Evolutionary conservation across 1,284 basidiomycete species (phyloP), one percentile per base, ranked within the genome.

Genomic region (Stereum hirsutum): DNA sequence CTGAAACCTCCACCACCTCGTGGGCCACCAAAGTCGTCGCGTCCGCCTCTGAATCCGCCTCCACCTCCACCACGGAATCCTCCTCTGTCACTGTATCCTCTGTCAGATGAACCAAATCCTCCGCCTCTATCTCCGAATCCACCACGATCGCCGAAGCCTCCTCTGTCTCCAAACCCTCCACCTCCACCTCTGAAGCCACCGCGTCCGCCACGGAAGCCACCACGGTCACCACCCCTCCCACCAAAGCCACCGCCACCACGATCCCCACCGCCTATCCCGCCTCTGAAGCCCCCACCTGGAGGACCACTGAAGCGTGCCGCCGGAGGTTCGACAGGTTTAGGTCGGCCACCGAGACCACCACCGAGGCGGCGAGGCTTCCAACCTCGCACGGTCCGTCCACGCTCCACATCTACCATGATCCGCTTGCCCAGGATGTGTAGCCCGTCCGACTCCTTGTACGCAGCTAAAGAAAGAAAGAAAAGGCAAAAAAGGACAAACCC

Each of bases 391-490:
- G 96, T 99, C 40, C 95, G 81, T 6, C 96, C 96, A 35, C 96
- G 83, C 65, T 99, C 96, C 42, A 99, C 95, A 59, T 99, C 96
- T 41, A 99, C 95, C 33, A 98, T 72, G 48, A 98, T 92, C 49
- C 89, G 75, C 59, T 96, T 93, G 55, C 91, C 91, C 72, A 92
- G 87, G 54, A 99, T 92, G 49, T 91, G 88, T 38, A 99, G 75
- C 12, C 94, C 91, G 57, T 99, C 95, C n/a, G 94, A 96, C 60
- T 99, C 95, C 68, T 98, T 99, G 75, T 98, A 99, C 8, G 95
- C 96, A 49, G 93, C 95, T 95, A 53, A 43, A n/a, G n/a, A n/a
- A 52, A 47, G 34, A 44, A 50, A 45, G 50, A 53, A 36, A 31
- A 17, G n/a, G 28, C 28, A 2, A 30, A 10, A 30, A 30, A n/a